phyloP scores from a whole-genome alignment of 331 rosid species.

The Erythrophleum ivorense region DNA sequence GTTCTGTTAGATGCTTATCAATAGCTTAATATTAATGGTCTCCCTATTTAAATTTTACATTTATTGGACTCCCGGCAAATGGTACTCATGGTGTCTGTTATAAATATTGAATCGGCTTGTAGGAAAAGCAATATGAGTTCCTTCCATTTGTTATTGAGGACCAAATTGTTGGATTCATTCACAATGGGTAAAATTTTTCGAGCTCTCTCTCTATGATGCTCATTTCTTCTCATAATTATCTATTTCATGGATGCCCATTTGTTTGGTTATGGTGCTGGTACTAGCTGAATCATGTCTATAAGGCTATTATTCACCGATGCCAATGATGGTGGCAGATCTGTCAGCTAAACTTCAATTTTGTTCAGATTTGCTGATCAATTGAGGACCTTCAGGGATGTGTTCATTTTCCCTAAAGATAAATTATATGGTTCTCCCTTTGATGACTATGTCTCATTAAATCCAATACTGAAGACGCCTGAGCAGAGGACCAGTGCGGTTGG shows the following conservation, averaged over 20 bases:
- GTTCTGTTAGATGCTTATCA: neutral
- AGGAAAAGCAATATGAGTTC: constrained; percentile 69
- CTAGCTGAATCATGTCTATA: constrained; percentile 17
- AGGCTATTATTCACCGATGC: constrained; percentile 1
- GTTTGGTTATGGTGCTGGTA: constrained; percentile 27
- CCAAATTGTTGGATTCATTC: constrained; percentile 75
- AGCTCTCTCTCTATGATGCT: neutral
- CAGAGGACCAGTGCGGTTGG: constrained; percentile 77
- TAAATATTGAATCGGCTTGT: constrained; percentile 36
- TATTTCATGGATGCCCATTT: constrained; percentile 12
- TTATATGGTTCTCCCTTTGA: constrained; percentile 37
- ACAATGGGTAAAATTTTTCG: constrained; percentile 55
- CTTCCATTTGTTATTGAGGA: constrained; percentile 71
- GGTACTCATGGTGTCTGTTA: neutral
- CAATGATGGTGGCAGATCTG: constrained; percentile 13
- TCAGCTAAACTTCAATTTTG: constrained; percentile 29
- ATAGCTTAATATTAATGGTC: neutral
- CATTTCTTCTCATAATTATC: constrained; percentile 24
- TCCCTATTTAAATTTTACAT: neutral
- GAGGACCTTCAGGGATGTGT: constrained; percentile 65
- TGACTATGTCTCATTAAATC: constrained; percentile 58
- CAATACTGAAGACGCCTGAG: constrained; percentile 57
- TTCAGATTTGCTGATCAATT: constrained; percentile 74
- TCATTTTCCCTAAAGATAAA: constrained; percentile 54
- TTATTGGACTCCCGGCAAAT: neutral